Conservation (phyloP, 305 asterid genomes). For the Withania somnifera region DNA sequence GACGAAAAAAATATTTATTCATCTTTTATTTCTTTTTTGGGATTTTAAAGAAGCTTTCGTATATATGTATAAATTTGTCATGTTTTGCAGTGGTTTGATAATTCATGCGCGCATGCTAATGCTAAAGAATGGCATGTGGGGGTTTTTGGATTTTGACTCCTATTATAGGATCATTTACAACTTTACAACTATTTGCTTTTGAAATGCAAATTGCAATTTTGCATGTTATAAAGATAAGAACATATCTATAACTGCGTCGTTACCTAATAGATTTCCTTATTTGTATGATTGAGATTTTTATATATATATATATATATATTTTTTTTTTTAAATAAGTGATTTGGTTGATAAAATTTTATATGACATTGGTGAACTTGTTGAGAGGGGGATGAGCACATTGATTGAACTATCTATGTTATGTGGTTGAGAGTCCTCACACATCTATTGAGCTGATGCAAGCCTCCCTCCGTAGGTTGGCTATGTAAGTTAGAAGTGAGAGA, state of each 20-base stretch:
- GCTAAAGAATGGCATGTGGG: conserved; percentile 4
- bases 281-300: neutral
- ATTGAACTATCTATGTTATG: neutral
- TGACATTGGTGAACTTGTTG: neutral
- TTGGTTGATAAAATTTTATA: neutral
- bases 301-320: too few species aligned
- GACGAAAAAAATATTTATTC: too few species aligned
- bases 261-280: neutral
- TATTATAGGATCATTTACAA: neutral
- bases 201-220: neutral
- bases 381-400: neutral
- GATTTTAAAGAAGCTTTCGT: neutral
- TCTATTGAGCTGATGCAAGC: neutral
- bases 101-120: conserved; percentile 4
- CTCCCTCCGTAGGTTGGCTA: neutral
- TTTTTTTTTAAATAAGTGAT: too few species aligned
- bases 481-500: neutral
- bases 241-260: neutral
- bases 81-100: neutral
- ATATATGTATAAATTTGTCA: neutral
- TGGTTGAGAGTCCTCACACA: neutral
- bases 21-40: neutral
- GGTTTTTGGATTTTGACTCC: neutral
- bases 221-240: neutral
- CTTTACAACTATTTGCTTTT: neutral